A percentile compares a stretch with the other conserved stretches of the same genome.
Conservation (phyloP, 192 early-diverging fungal genomes). For the Coemansia sp. region DNA sequence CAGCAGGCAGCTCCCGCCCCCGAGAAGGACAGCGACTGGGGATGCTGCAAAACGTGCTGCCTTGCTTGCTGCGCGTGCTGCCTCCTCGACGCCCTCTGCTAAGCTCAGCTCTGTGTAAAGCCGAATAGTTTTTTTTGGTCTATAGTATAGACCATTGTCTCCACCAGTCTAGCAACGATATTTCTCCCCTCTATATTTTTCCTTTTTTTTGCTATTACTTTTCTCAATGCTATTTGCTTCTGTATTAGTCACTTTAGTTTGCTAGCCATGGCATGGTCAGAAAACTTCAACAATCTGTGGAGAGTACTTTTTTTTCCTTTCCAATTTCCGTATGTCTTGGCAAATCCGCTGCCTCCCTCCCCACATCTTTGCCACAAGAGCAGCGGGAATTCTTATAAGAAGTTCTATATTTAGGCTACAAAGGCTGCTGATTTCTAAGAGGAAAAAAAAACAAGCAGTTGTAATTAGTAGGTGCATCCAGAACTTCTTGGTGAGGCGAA, state of each 20-base stretch:
- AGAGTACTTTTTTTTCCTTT: background rate
- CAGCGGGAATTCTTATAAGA: background rate
- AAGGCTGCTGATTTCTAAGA: background rate
- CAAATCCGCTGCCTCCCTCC: background rate
- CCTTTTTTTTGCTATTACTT: background rate
- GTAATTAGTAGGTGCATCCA: background rate
- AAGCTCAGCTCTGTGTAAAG: background rate
- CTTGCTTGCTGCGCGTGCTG: background rate
- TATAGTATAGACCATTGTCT: too few relatives aligned
- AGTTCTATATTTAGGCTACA: background rate
- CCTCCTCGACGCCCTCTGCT: background rate
- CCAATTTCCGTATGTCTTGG: slow-evolving; percentile 5
- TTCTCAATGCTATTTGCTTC: background rate
- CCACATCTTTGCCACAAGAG: background rate
- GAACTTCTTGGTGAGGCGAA: background rate
- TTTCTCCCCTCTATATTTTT: background rate
- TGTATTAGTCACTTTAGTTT: background rate
- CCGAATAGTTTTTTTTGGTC: background rate
- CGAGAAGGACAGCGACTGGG: background rate
- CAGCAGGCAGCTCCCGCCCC: background rate
- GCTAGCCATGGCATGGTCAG: background rate
- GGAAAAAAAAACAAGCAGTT: background rate
- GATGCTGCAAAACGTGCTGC: background rate
- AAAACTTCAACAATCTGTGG: background rate
- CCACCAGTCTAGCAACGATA: too few relatives aligned